Percentiles rank a stretch among this genome's conserved stretches.
Evolutionary conservation across 306 rosid species (phyloP).

Genomic region (Prunus kanzakura): DNA sequence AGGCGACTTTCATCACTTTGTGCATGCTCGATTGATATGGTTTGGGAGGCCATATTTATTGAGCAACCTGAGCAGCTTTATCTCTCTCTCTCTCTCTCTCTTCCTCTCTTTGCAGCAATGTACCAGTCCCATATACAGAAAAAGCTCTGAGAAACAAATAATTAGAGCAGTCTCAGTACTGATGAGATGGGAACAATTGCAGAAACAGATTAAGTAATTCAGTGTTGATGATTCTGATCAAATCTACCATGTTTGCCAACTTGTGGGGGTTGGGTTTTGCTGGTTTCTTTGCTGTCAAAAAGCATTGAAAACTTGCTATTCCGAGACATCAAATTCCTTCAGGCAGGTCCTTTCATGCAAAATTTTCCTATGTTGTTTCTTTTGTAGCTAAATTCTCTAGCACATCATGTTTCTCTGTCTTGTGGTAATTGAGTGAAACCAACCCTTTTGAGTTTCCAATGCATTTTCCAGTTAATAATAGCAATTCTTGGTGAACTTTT

Average conservation of each 20-base stretch:
- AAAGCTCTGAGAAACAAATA: background rate
- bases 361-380: background rate
- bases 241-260: background rate
- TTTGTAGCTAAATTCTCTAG: background rate
- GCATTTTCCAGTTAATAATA: background rate
- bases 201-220: background rate
- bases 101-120: background rate
- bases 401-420: background rate
- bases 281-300: slow-evolving; percentile 4
- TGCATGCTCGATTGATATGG: background rate
- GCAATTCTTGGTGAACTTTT: background rate
- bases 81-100: background rate
- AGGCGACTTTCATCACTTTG: background rate
- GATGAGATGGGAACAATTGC: background rate
- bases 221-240: background rate
- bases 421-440: background rate
- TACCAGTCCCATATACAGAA: background rate
- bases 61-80: background rate
- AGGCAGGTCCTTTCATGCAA: slow-evolving; percentile 2
- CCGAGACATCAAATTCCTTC: background rate
- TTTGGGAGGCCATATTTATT: background rate
- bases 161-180: background rate
- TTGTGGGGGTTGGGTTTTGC: background rate
- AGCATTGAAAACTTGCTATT: background rate
- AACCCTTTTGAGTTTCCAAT: background rate